Evolutionary conservation across 2,329 filamentous ascomycete genomes (phyloP).

Genomic region (Mollisiaceae sp.): DNA sequence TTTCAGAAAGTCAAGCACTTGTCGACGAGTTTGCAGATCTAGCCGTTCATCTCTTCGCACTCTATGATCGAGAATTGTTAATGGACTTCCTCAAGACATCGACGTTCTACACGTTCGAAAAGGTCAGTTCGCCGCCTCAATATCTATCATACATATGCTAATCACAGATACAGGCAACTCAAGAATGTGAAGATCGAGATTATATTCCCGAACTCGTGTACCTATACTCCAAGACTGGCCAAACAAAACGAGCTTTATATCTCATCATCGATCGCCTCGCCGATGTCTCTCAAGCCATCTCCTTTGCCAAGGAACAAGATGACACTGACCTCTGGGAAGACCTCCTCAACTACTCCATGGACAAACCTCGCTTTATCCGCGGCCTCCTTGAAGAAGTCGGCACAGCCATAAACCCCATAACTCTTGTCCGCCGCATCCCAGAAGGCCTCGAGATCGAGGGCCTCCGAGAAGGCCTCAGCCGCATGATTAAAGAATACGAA

Average conservation of each 20-base stretch:
- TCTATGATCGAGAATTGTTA: slow-evolving; percentile 78
- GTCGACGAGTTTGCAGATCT: slow-evolving; percentile 89
- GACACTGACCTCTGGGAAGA: slow-evolving; percentile 95
- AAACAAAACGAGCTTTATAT: slow-evolving; percentile 88
- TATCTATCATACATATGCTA: slow-evolving; percentile 18
- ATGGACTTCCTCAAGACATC: slow-evolving; percentile 88
- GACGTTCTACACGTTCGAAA: slow-evolving; percentile 87
- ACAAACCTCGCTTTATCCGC: slow-evolving; percentile 93
- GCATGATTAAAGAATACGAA: slow-evolving; percentile 94
- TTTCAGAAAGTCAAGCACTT: slow-evolving; percentile 67
- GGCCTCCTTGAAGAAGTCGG: slow-evolving; percentile 92
- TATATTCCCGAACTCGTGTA: slow-evolving; percentile 95
- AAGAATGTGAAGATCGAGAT: slow-evolving; percentile 78
- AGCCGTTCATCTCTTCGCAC: slow-evolving; percentile 83
- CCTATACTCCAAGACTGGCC: slow-evolving; percentile 91
- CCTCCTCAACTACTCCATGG: slow-evolving; percentile 93
- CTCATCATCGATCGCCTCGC: slow-evolving; percentile 93
- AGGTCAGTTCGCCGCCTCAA: slow-evolving; percentile 47
- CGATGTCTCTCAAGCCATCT: slow-evolving; percentile 90
- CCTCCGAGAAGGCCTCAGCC: slow-evolving; percentile 82
- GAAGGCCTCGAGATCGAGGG: slow-evolving; percentile 93
- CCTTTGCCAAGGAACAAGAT: slow-evolving; percentile 91
- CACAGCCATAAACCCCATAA: slow-evolving; percentile 90
- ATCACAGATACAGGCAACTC: slow-evolving; percentile 57
- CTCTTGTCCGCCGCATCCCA: slow-evolving; percentile 86